These are phyloP conservation scores for Pleurotus tuber-regium DNA, from an alignment of 768 basidiomycete species.

Conservation along the genomic window DNA sequence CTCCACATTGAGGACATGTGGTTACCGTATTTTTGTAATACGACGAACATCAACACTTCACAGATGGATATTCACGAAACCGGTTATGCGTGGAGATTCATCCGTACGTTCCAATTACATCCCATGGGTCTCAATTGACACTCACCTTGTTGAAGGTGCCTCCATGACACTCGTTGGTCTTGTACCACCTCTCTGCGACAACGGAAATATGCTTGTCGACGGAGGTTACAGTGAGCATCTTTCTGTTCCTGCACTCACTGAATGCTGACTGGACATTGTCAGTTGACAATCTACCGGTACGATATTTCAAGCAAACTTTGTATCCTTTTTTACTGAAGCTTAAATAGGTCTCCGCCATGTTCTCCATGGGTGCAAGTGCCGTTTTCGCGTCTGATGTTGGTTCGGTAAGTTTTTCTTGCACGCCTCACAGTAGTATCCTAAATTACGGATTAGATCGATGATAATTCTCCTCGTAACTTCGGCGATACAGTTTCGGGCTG, in stretches of 20 bases:
- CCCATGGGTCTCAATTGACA: background rate
- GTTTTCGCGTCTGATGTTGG: slow-evolving; percentile 96
- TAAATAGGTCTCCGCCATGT: slow-evolving; percentile 81
- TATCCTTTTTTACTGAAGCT: background rate
- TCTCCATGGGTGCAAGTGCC: slow-evolving; percentile 83
- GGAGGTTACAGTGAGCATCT: slow-evolving; percentile 74
- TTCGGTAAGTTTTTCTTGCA: slow-evolving; percentile 47
- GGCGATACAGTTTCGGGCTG: slow-evolving; percentile 95
- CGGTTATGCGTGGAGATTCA: slow-evolving; percentile 97
- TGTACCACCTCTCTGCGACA: slow-evolving; percentile 91
- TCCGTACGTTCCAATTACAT: slow-evolving; percentile 48
- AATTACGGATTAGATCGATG: slow-evolving; percentile 64
- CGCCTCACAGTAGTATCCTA: background rate
- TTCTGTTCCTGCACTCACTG: background rate
- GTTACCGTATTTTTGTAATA: slow-evolving; percentile 97
- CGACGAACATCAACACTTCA: slow-evolving; percentile 94
- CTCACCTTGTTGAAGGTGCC: slow-evolving; percentile 53
- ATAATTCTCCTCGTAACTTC: slow-evolving; percentile 92
- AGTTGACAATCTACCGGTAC: slow-evolving; percentile 90
- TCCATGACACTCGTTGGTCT: slow-evolving; percentile 98
- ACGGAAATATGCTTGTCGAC: slow-evolving; percentile 90
- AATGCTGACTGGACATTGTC: slow-evolving; percentile 10
- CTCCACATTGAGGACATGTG: slow-evolving; percentile 98
- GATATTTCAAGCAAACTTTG: slow-evolving; percentile 15
- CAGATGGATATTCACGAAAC: slow-evolving; percentile 97